A percentile compares a stretch with the other conserved stretches of the same genome.
These are phyloP conservation scores for Stachybotrys echinatus DNA, from an alignment of 2,329 filamentous ascomycete genomes.

Conservation along the genomic window DNA sequence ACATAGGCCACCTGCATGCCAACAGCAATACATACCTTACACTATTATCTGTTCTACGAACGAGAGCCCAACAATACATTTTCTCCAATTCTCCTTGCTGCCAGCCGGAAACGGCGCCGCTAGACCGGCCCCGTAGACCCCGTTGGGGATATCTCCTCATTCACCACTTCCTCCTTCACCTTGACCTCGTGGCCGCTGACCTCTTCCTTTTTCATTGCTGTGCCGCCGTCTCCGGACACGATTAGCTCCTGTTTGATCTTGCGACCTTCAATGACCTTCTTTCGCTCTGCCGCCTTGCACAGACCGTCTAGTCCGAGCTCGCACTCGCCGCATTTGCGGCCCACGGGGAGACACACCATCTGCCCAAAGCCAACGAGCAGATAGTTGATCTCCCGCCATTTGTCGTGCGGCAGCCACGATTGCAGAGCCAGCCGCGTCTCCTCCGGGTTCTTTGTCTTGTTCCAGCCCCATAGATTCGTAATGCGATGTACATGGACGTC, in stretches of 20 bases:
- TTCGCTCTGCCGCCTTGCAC: slow-evolving; percentile 67
- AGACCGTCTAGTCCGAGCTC: slow-evolving; percentile 70
- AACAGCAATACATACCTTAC: background rate
- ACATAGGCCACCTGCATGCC: background rate
- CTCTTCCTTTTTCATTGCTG: slow-evolving; percentile 16
- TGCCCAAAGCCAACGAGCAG: slow-evolving; percentile 85
- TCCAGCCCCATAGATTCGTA: slow-evolving; percentile 91
- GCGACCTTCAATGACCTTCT: slow-evolving; percentile 53
- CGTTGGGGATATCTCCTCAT: slow-evolving; percentile 5
- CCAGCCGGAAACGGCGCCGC: background rate
- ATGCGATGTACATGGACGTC: slow-evolving; percentile 95
- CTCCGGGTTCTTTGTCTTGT: slow-evolving; percentile 75
- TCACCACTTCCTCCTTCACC: slow-evolving; percentile 22
- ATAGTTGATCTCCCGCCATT: slow-evolving; percentile 90
- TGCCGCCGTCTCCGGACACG: slow-evolving; percentile 14
- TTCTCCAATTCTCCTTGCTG: background rate
- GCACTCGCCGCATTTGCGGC: slow-evolving; percentile 79
- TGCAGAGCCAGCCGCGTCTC: slow-evolving; percentile 72
- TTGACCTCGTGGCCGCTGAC: slow-evolving; percentile 11
- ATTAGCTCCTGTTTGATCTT: slow-evolving; percentile 32
- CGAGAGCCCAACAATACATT: background rate
- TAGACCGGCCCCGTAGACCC: background rate
- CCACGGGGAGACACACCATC: slow-evolving; percentile 76
- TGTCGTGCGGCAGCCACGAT: slow-evolving; percentile 75
- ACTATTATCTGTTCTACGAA: background rate